These are phyloP conservation scores for Melampsora americana DNA, from an alignment of 1,284 basidiomycete genomes.

Conservation along the genomic window DNA sequence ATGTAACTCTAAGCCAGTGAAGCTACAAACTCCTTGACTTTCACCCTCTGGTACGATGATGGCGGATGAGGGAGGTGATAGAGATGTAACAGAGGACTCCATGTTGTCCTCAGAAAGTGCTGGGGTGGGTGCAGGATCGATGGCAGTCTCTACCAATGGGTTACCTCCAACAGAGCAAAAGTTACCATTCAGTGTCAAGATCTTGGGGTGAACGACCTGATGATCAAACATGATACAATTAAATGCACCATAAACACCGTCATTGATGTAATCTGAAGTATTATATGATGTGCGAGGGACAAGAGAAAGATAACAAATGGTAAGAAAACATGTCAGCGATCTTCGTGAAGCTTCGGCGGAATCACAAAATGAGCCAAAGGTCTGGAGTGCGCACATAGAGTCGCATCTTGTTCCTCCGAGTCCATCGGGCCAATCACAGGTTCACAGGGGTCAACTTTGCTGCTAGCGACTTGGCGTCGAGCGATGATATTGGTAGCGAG, in stretches of 20 bases:
- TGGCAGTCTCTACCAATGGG: background rate
- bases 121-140: conserved; percentile 6
- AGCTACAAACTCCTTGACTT: background rate
- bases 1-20: conserved; percentile 47
- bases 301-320: background rate
- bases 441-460: background rate
- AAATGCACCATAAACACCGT: conserved; percentile 96
- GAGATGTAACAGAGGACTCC: conserved; percentile 17
- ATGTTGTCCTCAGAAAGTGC: conserved; percentile 19
- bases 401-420: conserved; percentile 57
- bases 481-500: conserved; percentile 93
- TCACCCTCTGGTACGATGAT: background rate
- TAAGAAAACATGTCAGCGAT: background rate
- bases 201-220: conserved; percentile 77
- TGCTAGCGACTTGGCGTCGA: conserved; percentile 57
- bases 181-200: conserved; percentile 60
- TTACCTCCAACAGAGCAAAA: conserved; percentile 36
- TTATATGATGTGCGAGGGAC: background rate
- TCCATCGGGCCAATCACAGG: background rate
- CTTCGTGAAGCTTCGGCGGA: background rate
- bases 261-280: conserved; percentile 77
- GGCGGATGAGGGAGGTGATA: background rate
- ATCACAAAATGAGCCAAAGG: background rate
- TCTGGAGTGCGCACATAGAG: conserved; percentile 62
- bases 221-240: conserved; percentile 96